Evolutionary conservation across 2,329 filamentous ascomycete species (phyloP).

Genomic region (Venturia effusa): DNA sequence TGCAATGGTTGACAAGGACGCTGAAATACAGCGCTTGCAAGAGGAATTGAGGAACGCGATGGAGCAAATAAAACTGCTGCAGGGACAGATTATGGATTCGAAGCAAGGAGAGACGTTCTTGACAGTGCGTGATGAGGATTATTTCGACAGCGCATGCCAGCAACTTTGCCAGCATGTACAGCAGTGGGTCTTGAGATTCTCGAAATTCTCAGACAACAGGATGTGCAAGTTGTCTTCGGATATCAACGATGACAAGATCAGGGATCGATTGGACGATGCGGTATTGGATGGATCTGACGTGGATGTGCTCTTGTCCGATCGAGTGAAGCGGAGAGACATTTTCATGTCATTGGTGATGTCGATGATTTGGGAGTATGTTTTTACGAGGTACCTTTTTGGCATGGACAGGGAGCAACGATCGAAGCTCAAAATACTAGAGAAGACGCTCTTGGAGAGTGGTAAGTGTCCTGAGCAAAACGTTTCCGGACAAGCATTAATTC

Average conservation of each 20-base stretch:
- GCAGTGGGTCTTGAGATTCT: constrained; percentile 96
- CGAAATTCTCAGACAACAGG: constrained; percentile 90
- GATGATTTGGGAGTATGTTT: constrained; percentile 98
- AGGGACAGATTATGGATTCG: constrained; percentile 47
- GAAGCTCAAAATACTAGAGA: constrained; percentile 93
- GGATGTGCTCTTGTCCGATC: constrained; percentile 75
- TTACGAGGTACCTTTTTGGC: constrained; percentile 93
- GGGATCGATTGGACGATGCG: constrained; percentile 87
- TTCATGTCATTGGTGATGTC: constrained; percentile 99
- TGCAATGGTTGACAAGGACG: constrained; percentile 69
- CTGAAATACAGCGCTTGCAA: constrained; percentile 68
- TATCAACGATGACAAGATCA: constrained; percentile 83
- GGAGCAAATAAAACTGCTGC: constrained; percentile 48
- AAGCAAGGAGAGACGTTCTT: constrained; percentile 63
- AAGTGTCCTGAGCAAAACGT: constrained; percentile 14
- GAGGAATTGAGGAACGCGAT: constrained; percentile 64
- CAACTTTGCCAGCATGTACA: constrained; percentile 92
- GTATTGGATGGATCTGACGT: constrained; percentile 91
- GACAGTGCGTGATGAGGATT: constrained; percentile 74
- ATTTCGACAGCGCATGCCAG: constrained; percentile 90
- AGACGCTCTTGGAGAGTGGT: constrained; percentile 75
- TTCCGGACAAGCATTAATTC: constrained; percentile 12
- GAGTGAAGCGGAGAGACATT: constrained; percentile 78
- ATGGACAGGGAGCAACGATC: constrained; percentile 97
- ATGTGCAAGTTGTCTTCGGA: constrained; percentile 74